phyloP scores from a whole-genome alignment of 768 basidiomycete genomes.

The Omphalotus guepiniiformis region DNA sequence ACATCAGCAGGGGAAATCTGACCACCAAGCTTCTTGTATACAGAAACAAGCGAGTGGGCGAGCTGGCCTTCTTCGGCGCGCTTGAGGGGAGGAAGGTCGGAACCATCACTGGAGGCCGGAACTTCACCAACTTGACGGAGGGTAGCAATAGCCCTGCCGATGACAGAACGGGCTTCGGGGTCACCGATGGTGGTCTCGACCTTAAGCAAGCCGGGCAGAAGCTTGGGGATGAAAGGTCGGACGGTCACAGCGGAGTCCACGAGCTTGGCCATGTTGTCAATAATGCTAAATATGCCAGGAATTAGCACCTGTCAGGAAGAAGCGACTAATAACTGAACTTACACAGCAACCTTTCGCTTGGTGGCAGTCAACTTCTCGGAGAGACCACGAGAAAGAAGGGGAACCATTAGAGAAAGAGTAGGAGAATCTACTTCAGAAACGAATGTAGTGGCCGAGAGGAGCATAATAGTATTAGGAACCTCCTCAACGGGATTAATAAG shows the following conservation, averaged over 20 bases:
- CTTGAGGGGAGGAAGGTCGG: slow-evolving; percentile 85
- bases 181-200: slow-evolving; percentile 93
- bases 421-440: slow-evolving; percentile 99
- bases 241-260: slow-evolving; percentile 94
- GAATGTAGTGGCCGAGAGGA: slow-evolving; percentile 98
- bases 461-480: slow-evolving; percentile 90
- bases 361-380: slow-evolving; percentile 92
- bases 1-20: slow-evolving; percentile 54
- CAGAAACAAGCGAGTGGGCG: slow-evolving; percentile 57
- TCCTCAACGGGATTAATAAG: slow-evolving; percentile 99
- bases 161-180: slow-evolving; percentile 94
- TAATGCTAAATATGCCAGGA: slow-evolving; percentile 54
- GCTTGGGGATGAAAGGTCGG: slow-evolving; percentile 94
- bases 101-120: slow-evolving; percentile 78
- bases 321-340: slow-evolving; percentile 9
- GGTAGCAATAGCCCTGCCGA: slow-evolving; percentile 88
- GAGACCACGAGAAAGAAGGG: slow-evolving; percentile 90
- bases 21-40: slow-evolving; percentile 83
- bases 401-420: slow-evolving; percentile 97
- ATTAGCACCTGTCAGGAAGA: slow-evolving; percentile 1
- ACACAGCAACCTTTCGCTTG: slow-evolving; percentile 98
- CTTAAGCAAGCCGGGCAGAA: slow-evolving; percentile 94
- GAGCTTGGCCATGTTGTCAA: slow-evolving; percentile 98
- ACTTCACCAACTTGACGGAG: slow-evolving; percentile 95
- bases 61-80: slow-evolving; percentile 66